These are phyloP conservation scores for Westerdykella aurantiaca DNA, from an alignment of 2,329 filamentous ascomycete genomes.

Conservation along the genomic window DNA sequence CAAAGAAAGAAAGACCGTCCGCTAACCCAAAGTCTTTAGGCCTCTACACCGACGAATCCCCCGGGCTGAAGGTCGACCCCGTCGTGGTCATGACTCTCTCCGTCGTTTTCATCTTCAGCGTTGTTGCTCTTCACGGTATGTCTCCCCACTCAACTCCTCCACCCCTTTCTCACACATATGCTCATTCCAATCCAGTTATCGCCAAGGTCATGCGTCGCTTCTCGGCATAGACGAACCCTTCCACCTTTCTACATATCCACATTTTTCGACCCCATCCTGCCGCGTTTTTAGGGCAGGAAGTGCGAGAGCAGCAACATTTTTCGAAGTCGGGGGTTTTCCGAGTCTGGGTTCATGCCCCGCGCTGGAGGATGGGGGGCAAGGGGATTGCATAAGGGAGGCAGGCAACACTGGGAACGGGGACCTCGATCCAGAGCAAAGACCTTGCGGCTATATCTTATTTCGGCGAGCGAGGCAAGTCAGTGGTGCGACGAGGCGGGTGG, in stretches of 20 bases:
- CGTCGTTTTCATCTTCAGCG: slow-evolving; percentile 97
- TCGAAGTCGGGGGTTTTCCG: neutral
- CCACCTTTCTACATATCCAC: slow-evolving; percentile 7
- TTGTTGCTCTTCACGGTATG: slow-evolving; percentile 95
- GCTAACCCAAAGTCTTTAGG: slow-evolving; percentile 45
- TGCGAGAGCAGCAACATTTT: slow-evolving; percentile 17
- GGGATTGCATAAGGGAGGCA: no score
- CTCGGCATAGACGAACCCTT: slow-evolving; percentile 46
- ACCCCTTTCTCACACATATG: neutral
- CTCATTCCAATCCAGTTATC: slow-evolving; percentile 59
- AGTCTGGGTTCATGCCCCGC: no score
- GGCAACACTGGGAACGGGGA: no score
- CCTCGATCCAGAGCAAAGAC: no score
- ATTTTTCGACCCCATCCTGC: neutral
- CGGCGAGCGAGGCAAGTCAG: neutral
- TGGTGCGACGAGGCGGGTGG: no score
- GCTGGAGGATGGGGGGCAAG: no score
- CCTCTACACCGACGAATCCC: slow-evolving; percentile 97
- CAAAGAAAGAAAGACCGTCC: no score
- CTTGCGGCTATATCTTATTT: no score
- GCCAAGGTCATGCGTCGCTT: slow-evolving; percentile 92
- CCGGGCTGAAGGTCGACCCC: slow-evolving; percentile 94
- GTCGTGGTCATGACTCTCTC: slow-evolving; percentile 95
- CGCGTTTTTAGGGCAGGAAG: slow-evolving; percentile 6
- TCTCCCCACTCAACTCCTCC: slow-evolving; percentile 21